Percentiles rank a stretch among this genome's conserved stretches.
Conservation (phyloP, 2,329 filamentous ascomycete genomes). For the Penicillium sp. region DNA sequence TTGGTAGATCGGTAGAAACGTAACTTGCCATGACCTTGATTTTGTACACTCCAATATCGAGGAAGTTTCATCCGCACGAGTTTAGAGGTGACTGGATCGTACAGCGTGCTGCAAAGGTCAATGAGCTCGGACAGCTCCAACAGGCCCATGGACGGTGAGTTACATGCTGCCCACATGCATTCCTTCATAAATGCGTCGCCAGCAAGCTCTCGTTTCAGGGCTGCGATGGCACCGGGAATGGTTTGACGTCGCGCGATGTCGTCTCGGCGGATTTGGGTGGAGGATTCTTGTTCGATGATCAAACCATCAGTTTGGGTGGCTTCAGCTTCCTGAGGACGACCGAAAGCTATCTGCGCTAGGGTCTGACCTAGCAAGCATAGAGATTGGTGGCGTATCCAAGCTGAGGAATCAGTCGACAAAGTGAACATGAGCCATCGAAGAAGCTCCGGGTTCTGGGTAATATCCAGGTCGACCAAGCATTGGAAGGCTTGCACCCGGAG, state of each 20-base stretch:
- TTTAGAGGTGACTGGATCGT: slow-evolving; percentile 50
- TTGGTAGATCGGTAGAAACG: slow-evolving; percentile 42
- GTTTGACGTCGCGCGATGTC: slow-evolving; percentile 55
- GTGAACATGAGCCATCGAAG: slow-evolving; percentile 57
- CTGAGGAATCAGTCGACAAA: slow-evolving; percentile 56
- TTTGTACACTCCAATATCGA: slow-evolving; percentile 54
- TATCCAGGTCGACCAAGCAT: slow-evolving; percentile 55
- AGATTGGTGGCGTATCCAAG: slow-evolving; percentile 55
- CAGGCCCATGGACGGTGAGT: slow-evolving; percentile 49
- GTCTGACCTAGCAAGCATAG: slow-evolving; percentile 53
- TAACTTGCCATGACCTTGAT: slow-evolving; percentile 50
- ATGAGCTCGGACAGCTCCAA: slow-evolving; percentile 56
- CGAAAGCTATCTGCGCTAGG: slow-evolving; percentile 59
- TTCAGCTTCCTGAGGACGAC: slow-evolving; percentile 41
- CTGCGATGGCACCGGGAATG: slow-evolving; percentile 57
- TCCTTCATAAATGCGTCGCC: slow-evolving; percentile 50
- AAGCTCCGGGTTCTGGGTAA: slow-evolving; percentile 51
- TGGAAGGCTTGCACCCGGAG: slow-evolving; percentile 60
- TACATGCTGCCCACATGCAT: slow-evolving; percentile 57
- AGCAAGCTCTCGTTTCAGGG: slow-evolving; percentile 54
- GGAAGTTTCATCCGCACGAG: slow-evolving; percentile 54
- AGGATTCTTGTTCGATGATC: slow-evolving; percentile 57
- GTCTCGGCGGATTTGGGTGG: slow-evolving; percentile 51
- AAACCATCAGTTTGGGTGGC: slow-evolving; percentile 42
- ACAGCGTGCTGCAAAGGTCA: slow-evolving; percentile 58